Base-by-base conservation (phyloP, 495 filamentous ascomycete genomes). In the Podospora fimiseda region DNA sequence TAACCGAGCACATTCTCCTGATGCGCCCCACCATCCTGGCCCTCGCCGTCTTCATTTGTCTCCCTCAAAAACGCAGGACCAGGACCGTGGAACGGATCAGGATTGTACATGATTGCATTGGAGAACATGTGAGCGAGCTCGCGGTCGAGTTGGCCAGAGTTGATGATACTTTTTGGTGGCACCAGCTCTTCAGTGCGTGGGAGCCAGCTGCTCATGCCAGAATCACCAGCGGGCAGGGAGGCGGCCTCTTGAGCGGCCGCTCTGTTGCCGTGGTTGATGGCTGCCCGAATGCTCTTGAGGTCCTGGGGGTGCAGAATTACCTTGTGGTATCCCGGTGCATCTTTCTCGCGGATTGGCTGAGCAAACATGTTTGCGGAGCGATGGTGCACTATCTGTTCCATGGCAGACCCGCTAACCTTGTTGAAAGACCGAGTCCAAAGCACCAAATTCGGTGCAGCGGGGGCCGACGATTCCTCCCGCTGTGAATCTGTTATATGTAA, bases 31-130 rank as follows among this genome's bases (percentile, higher is more conserved):
- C 55, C 71, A 6, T 61, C 71, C 58, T 60, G 55, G 9, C 56
- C 72, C 2, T 64, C 61, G 23, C 54, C 61, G 1, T 48, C 61
- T 48, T 70, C 69, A 15, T 61, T 48, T 38, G 54, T 55, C 2
- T 60, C 51, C 1, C 54, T 55, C 21, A 79, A 67, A 57, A 87
- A 86, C 2, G 73, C 72, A 2, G 76, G 80, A 0, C 86, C 85
- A 36, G 88, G 80, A 0, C 86, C 85, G 36, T 86, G 83, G 23
- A 74, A 67, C 0, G 85, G 79, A 52, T 88, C 81, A 0, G 86
- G 81, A 57, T 97, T 98, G 77, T 90, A 98, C 93, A 97, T 96
- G 62, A 96, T 83, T 13, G 92, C 92, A 61, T 98, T 98, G 46
- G 88, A 86, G 62, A 96, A 96, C 86, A 97, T 95, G 59, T 92